Evolutionary conservation across 768 basidiomycete genomes (phyloP).

Genomic region (Russula compacta): DNA sequence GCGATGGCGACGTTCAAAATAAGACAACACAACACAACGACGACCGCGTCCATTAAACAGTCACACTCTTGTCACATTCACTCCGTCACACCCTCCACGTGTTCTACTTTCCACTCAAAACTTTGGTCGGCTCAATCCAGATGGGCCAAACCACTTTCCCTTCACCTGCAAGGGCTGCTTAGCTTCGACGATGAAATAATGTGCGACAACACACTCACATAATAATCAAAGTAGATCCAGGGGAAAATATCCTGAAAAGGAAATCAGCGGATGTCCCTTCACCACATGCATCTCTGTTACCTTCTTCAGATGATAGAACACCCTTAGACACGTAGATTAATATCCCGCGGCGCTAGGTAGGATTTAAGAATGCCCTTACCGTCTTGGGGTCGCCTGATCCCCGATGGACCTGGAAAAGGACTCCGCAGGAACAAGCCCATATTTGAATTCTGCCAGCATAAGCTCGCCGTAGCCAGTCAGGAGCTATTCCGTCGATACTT

Average conservation of each 20-base stretch:
- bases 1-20: not conserved
- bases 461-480: constrained; percentile 75
- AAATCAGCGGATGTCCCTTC: not conserved
- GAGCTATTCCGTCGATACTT: constrained; percentile 35
- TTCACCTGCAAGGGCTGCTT: constrained; percentile 19
- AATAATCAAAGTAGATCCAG: constrained; percentile 26
- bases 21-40: constrained; percentile 1
- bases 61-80: constrained; percentile 8
- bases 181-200: not conserved
- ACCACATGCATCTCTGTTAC: not conserved
- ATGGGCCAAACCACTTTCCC: constrained; percentile 27
- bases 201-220: constrained; percentile 9
- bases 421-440: constrained; percentile 82
- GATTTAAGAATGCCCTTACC: constrained; percentile 36
- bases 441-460: constrained; percentile 92
- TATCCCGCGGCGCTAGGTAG: not conserved
- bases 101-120: not conserved
- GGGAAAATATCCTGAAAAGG: constrained; percentile 29
- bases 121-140: constrained; percentile 22
- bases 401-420: constrained; percentile 60
- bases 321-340: constrained; percentile 18
- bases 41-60: constrained; percentile 12
- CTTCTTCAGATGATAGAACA: constrained; percentile 42
- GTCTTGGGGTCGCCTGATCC: constrained; percentile 68
- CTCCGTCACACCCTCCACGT: constrained; percentile 2